Evolutionary conservation across 495 filamentous ascomycete genomes (phyloP), one percentile per base, ranked within the genome.

Genomic region (Podospora bellae-mahoneyi): DNA sequence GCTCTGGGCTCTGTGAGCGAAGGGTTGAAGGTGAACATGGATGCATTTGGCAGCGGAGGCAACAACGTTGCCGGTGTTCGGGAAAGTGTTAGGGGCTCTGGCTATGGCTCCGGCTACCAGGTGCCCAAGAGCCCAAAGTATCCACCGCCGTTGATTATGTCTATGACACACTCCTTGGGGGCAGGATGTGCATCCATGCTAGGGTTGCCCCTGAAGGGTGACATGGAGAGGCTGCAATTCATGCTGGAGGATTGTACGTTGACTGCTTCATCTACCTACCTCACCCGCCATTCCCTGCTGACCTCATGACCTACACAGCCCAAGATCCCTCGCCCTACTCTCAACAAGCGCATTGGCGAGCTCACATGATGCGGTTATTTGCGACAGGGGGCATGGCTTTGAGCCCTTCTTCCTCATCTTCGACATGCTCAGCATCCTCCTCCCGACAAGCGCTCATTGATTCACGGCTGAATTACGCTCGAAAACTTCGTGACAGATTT

Each of bases 361-460:
- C 72, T 4, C 69, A 71, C 0, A 55, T 74, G 55, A 66, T 74
- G 65, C 32, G 54, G 1, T 62, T 70, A 1, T 66, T 74, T n/a
- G 30, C 67, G 15, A 32, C 53, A 0, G 64, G 67, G 16, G 72
- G 72, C 20, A 64, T 74, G 20, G 53, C 20, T 27, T 62, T 59
- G 39, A 64, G 55, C 32, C 19, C 57, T 19, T 58, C 61, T 4
- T 9, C 57, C 15, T 5, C 61, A 10, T 23, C 20, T 3, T 48
- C 1, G 32, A 59, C 20, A 34, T 53, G 27, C 44, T 34, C 15
- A 16, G 15, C 13, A 18, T 32, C 67, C 32, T 64, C 58, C 9
- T 60, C 67, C 5, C 56, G 62, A 27, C 67, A 60, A 3, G 66
- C 63, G 16, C 67, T 74, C 3, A 61, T 71, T 30, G 60, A 68